Evolutionary conservation across 108 stramenopile genomes (phyloP).

Genomic region (Cyclotella sp.): DNA sequence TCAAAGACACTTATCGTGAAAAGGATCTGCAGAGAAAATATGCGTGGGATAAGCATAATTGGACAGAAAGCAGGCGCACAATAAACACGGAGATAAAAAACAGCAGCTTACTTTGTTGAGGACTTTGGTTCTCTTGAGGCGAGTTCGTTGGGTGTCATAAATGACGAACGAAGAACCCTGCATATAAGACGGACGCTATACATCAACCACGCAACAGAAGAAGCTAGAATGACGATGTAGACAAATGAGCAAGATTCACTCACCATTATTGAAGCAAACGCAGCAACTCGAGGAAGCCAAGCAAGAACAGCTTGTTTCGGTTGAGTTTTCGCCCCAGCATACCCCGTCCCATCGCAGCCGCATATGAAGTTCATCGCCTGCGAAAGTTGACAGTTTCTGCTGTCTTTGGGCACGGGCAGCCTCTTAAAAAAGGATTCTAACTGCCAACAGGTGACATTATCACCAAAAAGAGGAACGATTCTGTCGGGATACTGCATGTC

Average conservation of each 20-base stretch:
- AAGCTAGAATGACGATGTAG: too few relatives aligned
- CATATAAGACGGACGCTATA: too few relatives aligned
- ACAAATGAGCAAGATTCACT: too few relatives aligned
- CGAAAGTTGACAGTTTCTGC: not conserved
- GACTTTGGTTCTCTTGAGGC: not conserved
- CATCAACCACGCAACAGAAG: too few relatives aligned
- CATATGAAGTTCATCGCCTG: not conserved
- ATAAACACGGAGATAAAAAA: not conserved
- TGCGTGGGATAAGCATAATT: not conserved
- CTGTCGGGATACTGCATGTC: slow-evolving; percentile 11
- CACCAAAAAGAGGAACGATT: slow-evolving; percentile 11
- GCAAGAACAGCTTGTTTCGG: too few relatives aligned
- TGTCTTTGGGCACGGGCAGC: not conserved
- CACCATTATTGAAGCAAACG: too few relatives aligned
- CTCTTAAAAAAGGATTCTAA: slow-evolving; percentile 3
- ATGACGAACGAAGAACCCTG: slow-evolving; percentile 5
- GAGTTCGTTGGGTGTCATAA: not conserved
- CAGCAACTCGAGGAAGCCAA: too few relatives aligned
- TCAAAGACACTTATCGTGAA: not conserved
- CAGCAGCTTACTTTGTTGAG: slow-evolving; percentile 1
- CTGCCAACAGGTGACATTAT: slow-evolving; percentile 17
- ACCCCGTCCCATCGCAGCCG: not conserved
- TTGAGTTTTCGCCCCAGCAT: not conserved
- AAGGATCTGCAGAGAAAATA: not conserved
- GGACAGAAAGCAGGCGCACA: not conserved